Percentiles rank a stretch among this genome's conserved stretches.
Conservation (phyloP, 495 filamentous ascomycete genomes). For the Lineolata rhizophorae region DNA sequence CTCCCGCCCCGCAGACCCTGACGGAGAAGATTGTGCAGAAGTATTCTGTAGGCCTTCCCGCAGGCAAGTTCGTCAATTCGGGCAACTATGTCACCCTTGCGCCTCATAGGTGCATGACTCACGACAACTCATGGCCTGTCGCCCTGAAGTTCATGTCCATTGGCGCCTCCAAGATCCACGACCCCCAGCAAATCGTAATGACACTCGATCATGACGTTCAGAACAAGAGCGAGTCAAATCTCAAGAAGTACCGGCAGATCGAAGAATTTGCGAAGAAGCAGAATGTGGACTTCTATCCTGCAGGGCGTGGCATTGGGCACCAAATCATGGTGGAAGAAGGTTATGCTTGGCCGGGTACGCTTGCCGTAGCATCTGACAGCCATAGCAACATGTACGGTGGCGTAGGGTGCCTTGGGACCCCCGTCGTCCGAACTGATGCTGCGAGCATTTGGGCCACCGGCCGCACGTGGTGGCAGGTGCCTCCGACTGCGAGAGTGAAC, state of each 20-base stretch:
- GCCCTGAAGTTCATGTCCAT: slow-evolving; percentile 73
- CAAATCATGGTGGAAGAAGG: slow-evolving; percentile 82
- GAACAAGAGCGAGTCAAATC: slow-evolving; percentile 61
- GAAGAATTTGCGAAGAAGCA: slow-evolving; percentile 70
- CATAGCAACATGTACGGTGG: slow-evolving; percentile 91
- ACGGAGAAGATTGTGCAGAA: slow-evolving; percentile 85
- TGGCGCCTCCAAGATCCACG: slow-evolving; percentile 53
- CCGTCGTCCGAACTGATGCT: slow-evolving; percentile 73
- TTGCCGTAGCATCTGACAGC: slow-evolving; percentile 63
- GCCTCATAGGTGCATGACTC: slow-evolving; percentile 65
- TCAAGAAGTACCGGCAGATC: slow-evolving; percentile 70
- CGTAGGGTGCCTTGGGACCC: slow-evolving; percentile 52
- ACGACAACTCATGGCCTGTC: slow-evolving; percentile 85
- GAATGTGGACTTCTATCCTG: slow-evolving; percentile 65
- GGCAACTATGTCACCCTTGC: slow-evolving; percentile 71
- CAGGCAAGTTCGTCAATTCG: slow-evolving; percentile 45
- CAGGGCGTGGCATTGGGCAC: slow-evolving; percentile 68
- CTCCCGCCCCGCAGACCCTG: slow-evolving; percentile 45
- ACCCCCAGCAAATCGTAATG: slow-evolving; percentile 63
- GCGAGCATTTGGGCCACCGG: slow-evolving; percentile 74
- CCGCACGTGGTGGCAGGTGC: slow-evolving; percentile 76
- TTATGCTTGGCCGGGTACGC: slow-evolving; percentile 60
- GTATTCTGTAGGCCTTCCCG: slow-evolving; percentile 46
- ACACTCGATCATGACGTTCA: slow-evolving; percentile 89
- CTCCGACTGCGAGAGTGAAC: slow-evolving; percentile 60